A percentile compares a stretch with the other conserved stretches of the same genome.
Conservation (phyloP, 305 asterid genomes). For the Fraxinus angustifolia region DNA sequence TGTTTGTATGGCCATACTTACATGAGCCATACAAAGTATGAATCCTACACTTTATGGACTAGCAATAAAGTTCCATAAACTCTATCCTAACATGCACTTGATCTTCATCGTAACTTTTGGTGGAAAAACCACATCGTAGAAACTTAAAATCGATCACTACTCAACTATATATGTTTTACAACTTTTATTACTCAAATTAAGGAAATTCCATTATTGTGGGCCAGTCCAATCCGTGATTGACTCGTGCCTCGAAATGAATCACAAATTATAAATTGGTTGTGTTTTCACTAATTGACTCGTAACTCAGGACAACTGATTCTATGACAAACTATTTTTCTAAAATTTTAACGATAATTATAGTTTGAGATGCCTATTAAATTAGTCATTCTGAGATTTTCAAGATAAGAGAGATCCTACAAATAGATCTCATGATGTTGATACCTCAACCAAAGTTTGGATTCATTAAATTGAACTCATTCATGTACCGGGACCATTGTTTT, state of each 20-base stretch:
- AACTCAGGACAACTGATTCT: background rate
- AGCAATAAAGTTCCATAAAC: background rate
- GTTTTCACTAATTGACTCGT: background rate
- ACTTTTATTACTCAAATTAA: background rate
- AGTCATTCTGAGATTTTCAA: background rate
- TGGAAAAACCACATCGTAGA: background rate
- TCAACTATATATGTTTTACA: too few relatives aligned
- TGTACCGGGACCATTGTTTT: background rate
- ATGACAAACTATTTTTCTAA: background rate
- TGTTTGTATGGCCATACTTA: background rate
- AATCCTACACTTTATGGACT: background rate
- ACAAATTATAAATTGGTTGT: background rate
- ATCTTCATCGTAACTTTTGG: background rate
- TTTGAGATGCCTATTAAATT: background rate
- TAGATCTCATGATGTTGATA: constrained; percentile 2
- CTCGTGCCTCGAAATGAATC: background rate
- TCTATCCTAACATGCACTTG: background rate
- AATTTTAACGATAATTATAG: background rate
- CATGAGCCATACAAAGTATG: background rate
- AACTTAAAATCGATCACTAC: background rate
- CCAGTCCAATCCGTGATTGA: background rate
- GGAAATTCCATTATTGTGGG: background rate
- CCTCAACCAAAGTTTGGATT: constrained; percentile 7
- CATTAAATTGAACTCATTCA: constrained; percentile 13
- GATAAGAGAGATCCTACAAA: background rate